Base-by-base conservation (phyloP, 164 flowering plant species). In the Warburgia ugandensis region DNA sequence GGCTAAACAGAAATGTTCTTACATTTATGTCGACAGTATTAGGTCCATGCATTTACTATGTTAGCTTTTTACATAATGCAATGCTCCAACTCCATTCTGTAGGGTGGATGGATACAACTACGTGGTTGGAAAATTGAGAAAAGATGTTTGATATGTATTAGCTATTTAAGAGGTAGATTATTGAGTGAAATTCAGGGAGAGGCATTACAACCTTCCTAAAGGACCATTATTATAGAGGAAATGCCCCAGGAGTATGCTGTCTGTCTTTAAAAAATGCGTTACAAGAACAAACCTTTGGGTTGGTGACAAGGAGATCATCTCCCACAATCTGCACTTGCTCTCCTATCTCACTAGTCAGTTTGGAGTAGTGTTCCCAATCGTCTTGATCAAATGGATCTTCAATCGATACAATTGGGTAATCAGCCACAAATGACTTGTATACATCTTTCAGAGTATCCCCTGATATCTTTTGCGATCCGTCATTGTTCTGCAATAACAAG, bases 321-420 rank as follows among this genome's bases (percentile, higher is more conserved):
- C 68, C 72, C 20, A 64, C 72, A 40, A 64, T 68, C 60, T 68
- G 72, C 16, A 68, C 68, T 47, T 60, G 44, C 26, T 60, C 48
- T 22, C 72, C 72, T 27, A 64, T 52, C 60, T 68, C 72, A 42
- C 43, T 45, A 1, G 72, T 68, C 55, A 68, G 3, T 47, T 68
- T 68, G 50, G 59, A 49, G 48, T 68, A 64, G 51, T 68, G 68
- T 48, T 59, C 72, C 72, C 72, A 68, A 21, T 68, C 72, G 60
- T 68, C 72, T 41, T 64, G 72, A 56, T 68, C 72, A 48, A 64
- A 68, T 36, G 72, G 72, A 33, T 68, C 72, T 48, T 68, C 72
- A 35, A 64, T 68, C 29, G 72, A 68, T n/a, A 63, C 72, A 52
- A 68, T 68, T 29, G 72, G n/a, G n/a, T n/a, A n/a, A n/a, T n/a